Percentiles rank a stretch among this genome's conserved stretches.
Conservation (phyloP, 2,329 filamentous ascomycete genomes). For the Apiospora koreana region DNA sequence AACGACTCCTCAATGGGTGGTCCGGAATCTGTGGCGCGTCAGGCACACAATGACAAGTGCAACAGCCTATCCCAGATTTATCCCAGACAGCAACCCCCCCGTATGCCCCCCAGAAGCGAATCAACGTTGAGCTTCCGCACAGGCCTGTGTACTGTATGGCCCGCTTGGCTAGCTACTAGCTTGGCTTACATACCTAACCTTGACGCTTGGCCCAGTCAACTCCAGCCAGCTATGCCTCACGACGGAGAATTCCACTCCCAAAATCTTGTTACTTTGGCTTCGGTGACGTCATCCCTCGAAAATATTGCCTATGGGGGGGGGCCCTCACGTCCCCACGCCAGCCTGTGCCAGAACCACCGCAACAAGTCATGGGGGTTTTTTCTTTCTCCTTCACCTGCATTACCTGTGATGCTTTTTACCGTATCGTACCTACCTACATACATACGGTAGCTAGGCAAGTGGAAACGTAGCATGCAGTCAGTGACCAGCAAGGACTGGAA, state of each 20-base stretch:
- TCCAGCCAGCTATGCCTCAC: background rate
- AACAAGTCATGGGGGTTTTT: background rate
- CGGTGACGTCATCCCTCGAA: background rate
- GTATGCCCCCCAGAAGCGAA: no score
- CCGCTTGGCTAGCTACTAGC: no score
- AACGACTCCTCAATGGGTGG: background rate
- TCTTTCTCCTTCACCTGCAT: background rate
- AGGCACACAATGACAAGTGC: conserved; percentile 6
- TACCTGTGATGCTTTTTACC: background rate
- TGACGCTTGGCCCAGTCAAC: background rate
- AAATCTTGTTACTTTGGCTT: conserved; percentile 4
- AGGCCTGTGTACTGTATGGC: background rate
- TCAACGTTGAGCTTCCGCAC: no score
- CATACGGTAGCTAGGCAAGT: background rate
- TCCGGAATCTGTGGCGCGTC: background rate
- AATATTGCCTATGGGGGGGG: background rate
- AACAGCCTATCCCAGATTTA: background rate
- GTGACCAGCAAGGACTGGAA: background rate
- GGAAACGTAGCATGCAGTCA: background rate
- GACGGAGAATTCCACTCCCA: background rate
- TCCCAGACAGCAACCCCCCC: no score
- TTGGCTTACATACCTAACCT: no score
- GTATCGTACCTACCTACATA: no score
- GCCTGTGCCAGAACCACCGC: background rate
- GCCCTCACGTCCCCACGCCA: background rate